Percentiles rank a stretch among this genome's conserved stretches.
These are phyloP conservation scores for Rhytidhysteron rufulum DNA, from an alignment of 2,329 filamentous ascomycete genomes.

Conservation along the genomic window DNA sequence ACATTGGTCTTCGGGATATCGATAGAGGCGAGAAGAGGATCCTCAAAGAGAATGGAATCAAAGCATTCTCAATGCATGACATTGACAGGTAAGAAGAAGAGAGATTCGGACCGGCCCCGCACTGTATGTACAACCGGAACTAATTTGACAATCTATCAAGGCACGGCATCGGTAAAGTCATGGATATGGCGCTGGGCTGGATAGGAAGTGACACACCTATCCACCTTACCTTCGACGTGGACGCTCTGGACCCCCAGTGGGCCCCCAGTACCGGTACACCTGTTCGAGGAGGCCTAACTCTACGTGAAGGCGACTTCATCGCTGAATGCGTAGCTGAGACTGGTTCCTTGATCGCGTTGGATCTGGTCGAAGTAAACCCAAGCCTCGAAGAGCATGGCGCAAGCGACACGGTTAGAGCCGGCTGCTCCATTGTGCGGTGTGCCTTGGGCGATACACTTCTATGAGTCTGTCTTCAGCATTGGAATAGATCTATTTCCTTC, in stretches of 20 bases:
- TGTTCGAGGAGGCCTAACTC: constrained; percentile 85
- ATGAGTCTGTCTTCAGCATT: too few relatives aligned
- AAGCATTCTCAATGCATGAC: constrained; percentile 98
- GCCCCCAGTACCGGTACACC: constrained; percentile 94
- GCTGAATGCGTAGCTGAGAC: constrained; percentile 63
- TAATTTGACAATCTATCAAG: constrained; percentile 41
- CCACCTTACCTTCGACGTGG: constrained; percentile 95
- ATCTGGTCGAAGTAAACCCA: constrained; percentile 55
- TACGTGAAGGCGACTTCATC: constrained; percentile 96
- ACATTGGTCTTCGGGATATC: constrained; percentile 92
- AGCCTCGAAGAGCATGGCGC: constrained; percentile 57
- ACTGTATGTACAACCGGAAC: not conserved
- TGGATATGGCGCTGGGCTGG: constrained; percentile 97
- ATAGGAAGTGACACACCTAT: constrained; percentile 94
- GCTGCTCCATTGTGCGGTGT: constrained; percentile 86
- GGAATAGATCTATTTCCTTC: too few relatives aligned
- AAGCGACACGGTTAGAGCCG: constrained; percentile 81
- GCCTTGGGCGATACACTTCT: constrained; percentile 88
- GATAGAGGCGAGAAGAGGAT: constrained; percentile 93
- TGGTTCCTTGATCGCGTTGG: constrained; percentile 54
- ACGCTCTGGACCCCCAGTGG: constrained; percentile 93
- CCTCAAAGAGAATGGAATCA: constrained; percentile 81
- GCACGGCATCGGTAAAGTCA: constrained; percentile 88
- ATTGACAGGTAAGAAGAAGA: constrained; percentile 69
- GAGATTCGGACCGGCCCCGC: not conserved